Conservation (phyloP, 2,329 filamentous ascomycete species). For the Fusarium nygamai region DNA sequence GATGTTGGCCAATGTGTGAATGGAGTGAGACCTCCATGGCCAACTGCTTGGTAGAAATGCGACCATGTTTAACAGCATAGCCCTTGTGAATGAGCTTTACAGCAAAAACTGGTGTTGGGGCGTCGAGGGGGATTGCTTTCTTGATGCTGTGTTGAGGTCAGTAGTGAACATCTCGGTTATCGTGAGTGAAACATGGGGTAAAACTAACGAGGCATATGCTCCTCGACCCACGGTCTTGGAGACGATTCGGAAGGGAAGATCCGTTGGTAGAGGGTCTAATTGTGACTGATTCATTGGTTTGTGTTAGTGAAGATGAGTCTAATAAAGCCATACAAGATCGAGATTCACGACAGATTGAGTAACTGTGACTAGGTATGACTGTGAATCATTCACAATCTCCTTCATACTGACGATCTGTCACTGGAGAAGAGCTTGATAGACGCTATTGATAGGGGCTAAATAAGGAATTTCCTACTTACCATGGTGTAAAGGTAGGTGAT, state of each 20-base stretch:
- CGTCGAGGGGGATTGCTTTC: constrained; percentile 82
- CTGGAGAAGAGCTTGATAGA: neutral
- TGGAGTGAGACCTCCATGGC: constrained; percentile 92
- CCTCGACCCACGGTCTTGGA: constrained; percentile 97
- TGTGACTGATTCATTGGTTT: constrained; percentile 77
- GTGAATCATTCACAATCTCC: constrained; percentile 14
- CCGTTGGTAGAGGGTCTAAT: constrained; percentile 81
- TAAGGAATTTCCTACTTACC: constrained; percentile 22
- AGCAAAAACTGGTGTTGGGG: constrained; percentile 82
- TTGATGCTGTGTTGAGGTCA: constrained; percentile 73
- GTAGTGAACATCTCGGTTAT: constrained; percentile 2
- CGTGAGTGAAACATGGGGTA: constrained; percentile 9
- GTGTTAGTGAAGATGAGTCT: neutral
- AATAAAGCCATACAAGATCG: neutral
- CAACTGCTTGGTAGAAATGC: constrained; percentile 88
- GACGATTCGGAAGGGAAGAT: constrained; percentile 92
- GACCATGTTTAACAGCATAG: constrained; percentile 89
- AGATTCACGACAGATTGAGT: neutral
- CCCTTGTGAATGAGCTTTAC: constrained; percentile 99
- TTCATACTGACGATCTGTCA: constrained; percentile 4
- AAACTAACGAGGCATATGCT: constrained; percentile 90
- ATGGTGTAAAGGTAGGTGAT: constrained; percentile 5
- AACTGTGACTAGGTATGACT: neutral
- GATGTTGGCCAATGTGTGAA: constrained; percentile 86
- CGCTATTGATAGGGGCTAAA: neutral